Evolutionary conservation across 257 asterid genomes (phyloP), one percentile per base, ranked within the genome.

Genomic region (Solanum sparsipilum): DNA sequence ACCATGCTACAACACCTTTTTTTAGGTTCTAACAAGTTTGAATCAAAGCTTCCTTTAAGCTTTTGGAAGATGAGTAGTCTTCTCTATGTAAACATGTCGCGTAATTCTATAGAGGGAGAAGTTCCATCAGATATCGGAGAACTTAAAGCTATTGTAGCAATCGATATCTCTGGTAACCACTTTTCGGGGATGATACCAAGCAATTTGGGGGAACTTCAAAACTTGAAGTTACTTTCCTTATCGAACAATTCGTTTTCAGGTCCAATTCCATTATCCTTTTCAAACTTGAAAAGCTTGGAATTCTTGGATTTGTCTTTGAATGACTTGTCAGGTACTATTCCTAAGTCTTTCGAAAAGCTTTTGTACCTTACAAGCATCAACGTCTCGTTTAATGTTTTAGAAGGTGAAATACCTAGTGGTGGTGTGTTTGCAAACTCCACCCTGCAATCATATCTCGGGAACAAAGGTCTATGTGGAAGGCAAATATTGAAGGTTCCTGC

Each of bases 341-440:
- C 92, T 10, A 72, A 4, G 11, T 87, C 91, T 31, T 41, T n/a
- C 31, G 34, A 25, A 65, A 65, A 65, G 72, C 34, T 65, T 29
- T 25, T 27, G 31, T 65, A 65, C 72, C 72, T 65, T 65, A 27
- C 29, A 65, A 65, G 72, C 72, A 65, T 65, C 72, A 65, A 65
- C 29, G 34, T 65, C 32, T 65, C 72, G 32, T 65, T 25, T 25
- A 65, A 65, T 65, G 72, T 1, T n/a, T 65, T 65, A 65, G 72
- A 65, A 13, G 72, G 72, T 11, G 72, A 65, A 25, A 65, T 65
- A 65, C 72, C 72, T 65, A 87, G 38, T 35, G 89, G 90, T 39
- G 94, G 94, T 21, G 84, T 89, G 44, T 92, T 92, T 74, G 73
- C 92, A 9, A 92, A 91, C 68, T 91, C 91, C 25, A 88, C 92